Evolutionary conservation across 306 rosid genomes (phyloP).

Genomic region (Vigna mungo): DNA sequence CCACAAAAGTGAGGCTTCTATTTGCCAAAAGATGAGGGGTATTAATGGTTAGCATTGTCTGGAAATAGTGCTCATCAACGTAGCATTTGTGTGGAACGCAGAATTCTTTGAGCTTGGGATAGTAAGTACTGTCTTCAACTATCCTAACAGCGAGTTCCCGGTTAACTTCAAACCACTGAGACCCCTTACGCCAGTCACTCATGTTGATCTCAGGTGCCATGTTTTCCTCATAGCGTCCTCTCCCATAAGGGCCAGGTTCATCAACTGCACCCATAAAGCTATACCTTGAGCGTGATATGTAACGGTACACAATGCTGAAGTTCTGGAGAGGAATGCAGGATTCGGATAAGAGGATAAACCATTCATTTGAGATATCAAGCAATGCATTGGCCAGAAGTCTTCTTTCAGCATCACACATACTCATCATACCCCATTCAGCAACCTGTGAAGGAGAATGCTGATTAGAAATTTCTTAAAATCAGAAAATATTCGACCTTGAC

Average conservation of each 20-base stretch:
- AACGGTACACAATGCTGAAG: slow-evolving; percentile 75
- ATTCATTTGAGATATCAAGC: slow-evolving; percentile 92
- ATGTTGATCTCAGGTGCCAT: slow-evolving; percentile 91
- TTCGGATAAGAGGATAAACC: slow-evolving; percentile 95
- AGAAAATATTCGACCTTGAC: slow-evolving; percentile 9
- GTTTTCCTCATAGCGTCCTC: slow-evolving; percentile 82
- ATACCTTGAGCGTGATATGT: slow-evolving; percentile 75
- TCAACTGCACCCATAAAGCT: slow-evolving; percentile 93
- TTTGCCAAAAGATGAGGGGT: slow-evolving; percentile 86
- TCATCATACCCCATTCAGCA: slow-evolving; percentile 98
- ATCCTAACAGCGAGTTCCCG: slow-evolving; percentile 74
- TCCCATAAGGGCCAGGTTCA: slow-evolving; percentile 88
- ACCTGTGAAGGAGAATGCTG: slow-evolving; percentile 57
- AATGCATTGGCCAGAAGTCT: slow-evolving; percentile 93
- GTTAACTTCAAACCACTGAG: slow-evolving; percentile 93
- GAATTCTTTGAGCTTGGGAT: slow-evolving; percentile 72
- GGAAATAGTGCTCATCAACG: slow-evolving; percentile 98
- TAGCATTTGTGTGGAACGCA: slow-evolving; percentile 86
- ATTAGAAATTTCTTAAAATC: slow-evolving; percentile 35
- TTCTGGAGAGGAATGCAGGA: slow-evolving; percentile 92
- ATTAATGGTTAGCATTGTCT: slow-evolving; percentile 80
- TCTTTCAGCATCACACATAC: slow-evolving; percentile 96
- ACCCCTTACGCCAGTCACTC: slow-evolving; percentile 91
- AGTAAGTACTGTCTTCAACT: slow-evolving; percentile 73
- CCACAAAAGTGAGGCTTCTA: slow-evolving; percentile 87